Evolutionary conservation across 176 grass and related monocot genomes (phyloP).

Genomic region (Zizania latifolia): DNA sequence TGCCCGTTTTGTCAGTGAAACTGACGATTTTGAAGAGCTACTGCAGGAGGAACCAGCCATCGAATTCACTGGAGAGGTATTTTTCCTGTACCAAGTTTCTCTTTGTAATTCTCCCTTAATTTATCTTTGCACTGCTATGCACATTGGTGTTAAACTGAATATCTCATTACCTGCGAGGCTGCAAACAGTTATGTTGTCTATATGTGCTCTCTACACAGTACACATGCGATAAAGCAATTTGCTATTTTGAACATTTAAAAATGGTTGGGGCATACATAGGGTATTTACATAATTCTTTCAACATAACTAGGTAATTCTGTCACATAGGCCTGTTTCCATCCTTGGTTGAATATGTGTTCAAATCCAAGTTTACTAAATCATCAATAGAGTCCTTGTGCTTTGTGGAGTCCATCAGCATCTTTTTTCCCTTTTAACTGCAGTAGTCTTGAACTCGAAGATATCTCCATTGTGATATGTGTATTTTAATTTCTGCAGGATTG

Average conservation of each 20-base stretch:
- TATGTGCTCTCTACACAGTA: background rate
- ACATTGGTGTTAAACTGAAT: background rate
- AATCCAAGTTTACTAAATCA: background rate
- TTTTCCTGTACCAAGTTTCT: background rate
- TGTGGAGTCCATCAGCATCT: background rate
- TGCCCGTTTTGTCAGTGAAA: constrained; percentile 65
- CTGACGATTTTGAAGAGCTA: constrained; percentile 69
- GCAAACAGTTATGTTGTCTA: background rate
- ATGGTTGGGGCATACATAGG: background rate
- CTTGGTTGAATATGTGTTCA: background rate
- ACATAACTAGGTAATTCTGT: background rate
- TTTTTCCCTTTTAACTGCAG: constrained; percentile 12
- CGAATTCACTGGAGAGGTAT: constrained; percentile 93
- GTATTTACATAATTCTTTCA: background rate
- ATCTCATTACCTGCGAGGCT: background rate
- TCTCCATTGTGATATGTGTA: constrained; percentile 78
- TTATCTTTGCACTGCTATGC: background rate
- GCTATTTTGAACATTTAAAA: background rate
- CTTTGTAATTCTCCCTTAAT: background rate
- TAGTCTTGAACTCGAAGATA: constrained; percentile 36
- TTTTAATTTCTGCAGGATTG: constrained; percentile 99
- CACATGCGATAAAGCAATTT: background rate
- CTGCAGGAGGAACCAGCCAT: constrained; percentile 84
- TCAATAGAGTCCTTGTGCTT: background rate
- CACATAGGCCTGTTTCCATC: background rate